Percentiles rank a stretch among this genome's conserved stretches.
These are phyloP conservation scores for Penicillium corylophilum DNA, from an alignment of 2,329 filamentous ascomycete genomes.

Conservation along the genomic window DNA sequence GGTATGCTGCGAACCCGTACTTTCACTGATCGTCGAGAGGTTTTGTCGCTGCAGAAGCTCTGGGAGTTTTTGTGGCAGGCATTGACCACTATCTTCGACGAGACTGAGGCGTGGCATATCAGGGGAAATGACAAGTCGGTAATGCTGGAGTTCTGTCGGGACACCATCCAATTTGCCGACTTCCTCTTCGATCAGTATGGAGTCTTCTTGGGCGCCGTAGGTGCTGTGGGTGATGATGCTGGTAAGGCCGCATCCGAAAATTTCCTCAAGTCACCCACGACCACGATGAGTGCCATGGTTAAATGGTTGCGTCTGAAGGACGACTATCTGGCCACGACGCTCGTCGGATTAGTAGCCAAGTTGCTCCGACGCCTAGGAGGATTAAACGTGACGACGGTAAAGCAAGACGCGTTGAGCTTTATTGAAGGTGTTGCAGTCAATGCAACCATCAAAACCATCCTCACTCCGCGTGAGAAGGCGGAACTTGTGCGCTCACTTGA, in stretches of 20 bases:
- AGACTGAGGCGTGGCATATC: slow-evolving; percentile 80
- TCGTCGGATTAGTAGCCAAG: slow-evolving; percentile 79
- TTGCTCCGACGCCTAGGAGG: slow-evolving; percentile 79
- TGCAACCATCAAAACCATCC: slow-evolving; percentile 69
- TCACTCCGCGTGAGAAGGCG: slow-evolving; percentile 79
- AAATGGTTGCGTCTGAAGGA: slow-evolving; percentile 91
- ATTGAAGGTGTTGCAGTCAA: slow-evolving; percentile 55
- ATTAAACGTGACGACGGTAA: slow-evolving; percentile 67
- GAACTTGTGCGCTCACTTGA: slow-evolving; percentile 69
- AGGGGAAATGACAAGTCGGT: slow-evolving; percentile 65
- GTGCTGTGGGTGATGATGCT: slow-evolving; percentile 39
- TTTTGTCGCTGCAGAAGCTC: slow-evolving; percentile 67
- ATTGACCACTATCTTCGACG: slow-evolving; percentile 75
- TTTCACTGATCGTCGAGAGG: slow-evolving; percentile 59
- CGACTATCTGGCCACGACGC: slow-evolving; percentile 75
- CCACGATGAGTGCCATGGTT: slow-evolving; percentile 67
- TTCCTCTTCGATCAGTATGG: slow-evolving; percentile 80
- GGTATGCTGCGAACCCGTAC: slow-evolving; percentile 60
- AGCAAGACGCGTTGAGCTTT: slow-evolving; percentile 62
- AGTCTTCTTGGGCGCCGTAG: slow-evolving; percentile 72
- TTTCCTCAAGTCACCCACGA: slow-evolving; percentile 64
- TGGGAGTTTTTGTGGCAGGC: slow-evolving; percentile 85
- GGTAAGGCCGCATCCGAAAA: slow-evolving; percentile 47
- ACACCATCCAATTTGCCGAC: slow-evolving; percentile 92
- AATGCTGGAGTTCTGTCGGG: slow-evolving; percentile 91